phyloP scores from a whole-genome alignment of 495 filamentous ascomycete genomes.

The Friedmanniomyces endolithicus region DNA sequence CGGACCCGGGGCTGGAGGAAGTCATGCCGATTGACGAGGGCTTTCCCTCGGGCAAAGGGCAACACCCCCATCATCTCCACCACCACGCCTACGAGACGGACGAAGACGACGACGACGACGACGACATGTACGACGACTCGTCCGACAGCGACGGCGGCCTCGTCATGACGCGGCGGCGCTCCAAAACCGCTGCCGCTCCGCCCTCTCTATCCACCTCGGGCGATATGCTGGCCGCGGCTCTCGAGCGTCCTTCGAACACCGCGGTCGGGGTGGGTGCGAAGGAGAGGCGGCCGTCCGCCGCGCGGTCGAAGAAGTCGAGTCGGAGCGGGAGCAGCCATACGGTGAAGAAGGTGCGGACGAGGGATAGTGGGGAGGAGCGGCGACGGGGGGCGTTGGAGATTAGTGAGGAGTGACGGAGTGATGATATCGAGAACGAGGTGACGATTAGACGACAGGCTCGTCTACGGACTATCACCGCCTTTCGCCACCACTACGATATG shows the following conservation, averaged over 20 bases:
- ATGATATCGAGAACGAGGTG: too few species aligned
- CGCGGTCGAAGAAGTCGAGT: constrained; percentile 9
- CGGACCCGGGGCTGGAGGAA: not conserved
- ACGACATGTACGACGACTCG: constrained; percentile 34
- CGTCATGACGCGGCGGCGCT: constrained; percentile 14
- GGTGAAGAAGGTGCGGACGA: constrained; percentile 19
- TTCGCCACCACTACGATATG: too few species aligned
- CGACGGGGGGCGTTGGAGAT: not conserved
- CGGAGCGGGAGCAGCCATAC: constrained; percentile 20
- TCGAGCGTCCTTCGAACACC: not conserved
- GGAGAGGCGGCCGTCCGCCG: not conserved
- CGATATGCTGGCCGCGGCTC: not conserved
- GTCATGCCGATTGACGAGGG: constrained; percentile 12
- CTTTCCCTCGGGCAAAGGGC: constrained; percentile 23
- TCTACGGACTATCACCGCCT: too few species aligned
- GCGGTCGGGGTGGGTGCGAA: too few species aligned
- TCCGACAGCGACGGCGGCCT: constrained; percentile 39
- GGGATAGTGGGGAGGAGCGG: constrained; percentile 12
- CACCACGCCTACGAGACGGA: too few species aligned
- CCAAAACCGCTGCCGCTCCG: not conserved
- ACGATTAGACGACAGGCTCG: too few species aligned
- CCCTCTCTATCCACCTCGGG: not conserved
- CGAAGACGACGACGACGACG: constrained; percentile 19
- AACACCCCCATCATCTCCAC: constrained; percentile 23
- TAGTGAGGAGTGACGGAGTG: not conserved